phyloP scores from a whole-genome alignment of 768 basidiomycete genomes.

The Pisolithus albus region DNA sequence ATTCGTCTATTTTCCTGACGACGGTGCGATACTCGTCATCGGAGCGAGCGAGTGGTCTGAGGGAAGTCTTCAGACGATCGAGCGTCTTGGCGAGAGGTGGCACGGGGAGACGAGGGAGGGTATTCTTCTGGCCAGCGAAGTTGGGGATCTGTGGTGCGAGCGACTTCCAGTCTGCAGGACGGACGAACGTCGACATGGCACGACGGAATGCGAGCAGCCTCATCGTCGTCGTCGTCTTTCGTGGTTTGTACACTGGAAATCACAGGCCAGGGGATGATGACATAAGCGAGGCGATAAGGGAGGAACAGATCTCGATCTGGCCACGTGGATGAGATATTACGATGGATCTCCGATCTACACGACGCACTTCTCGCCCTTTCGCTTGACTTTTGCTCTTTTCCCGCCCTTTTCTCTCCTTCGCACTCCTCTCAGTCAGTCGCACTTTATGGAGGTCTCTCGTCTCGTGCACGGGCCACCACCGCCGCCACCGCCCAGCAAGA shows the following conservation, averaged over 20 bases:
- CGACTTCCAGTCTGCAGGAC: constrained; percentile 64
- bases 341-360: constrained; percentile 26
- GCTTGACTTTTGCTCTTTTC: too few species aligned
- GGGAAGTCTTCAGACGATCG: constrained; percentile 55
- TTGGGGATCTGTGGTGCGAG: constrained; percentile 60
- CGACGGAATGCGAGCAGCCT: background rate
- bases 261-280: too few species aligned
- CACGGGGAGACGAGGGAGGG: constrained; percentile 69
- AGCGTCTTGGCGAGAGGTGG: constrained; percentile 63
- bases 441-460: constrained; percentile 58
- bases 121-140: constrained; percentile 52
- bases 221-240: too few species aligned
- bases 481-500: constrained; percentile 49
- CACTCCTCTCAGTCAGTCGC: background rate
- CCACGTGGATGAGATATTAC: constrained; percentile 30
- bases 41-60: constrained; percentile 68
- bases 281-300: too few species aligned
- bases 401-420: background rate
- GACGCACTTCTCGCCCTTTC: constrained; percentile 26
- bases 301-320: constrained; percentile 22
- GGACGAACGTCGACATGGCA: constrained; percentile 10
- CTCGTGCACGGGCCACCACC: constrained; percentile 67
- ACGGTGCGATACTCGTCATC: constrained; percentile 50
- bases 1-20: constrained; percentile 60
- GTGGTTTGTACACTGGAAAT: too few species aligned